phyloP scores from a whole-genome alignment of 495 filamentous ascomycete species.

The Niebla homalea region DNA sequence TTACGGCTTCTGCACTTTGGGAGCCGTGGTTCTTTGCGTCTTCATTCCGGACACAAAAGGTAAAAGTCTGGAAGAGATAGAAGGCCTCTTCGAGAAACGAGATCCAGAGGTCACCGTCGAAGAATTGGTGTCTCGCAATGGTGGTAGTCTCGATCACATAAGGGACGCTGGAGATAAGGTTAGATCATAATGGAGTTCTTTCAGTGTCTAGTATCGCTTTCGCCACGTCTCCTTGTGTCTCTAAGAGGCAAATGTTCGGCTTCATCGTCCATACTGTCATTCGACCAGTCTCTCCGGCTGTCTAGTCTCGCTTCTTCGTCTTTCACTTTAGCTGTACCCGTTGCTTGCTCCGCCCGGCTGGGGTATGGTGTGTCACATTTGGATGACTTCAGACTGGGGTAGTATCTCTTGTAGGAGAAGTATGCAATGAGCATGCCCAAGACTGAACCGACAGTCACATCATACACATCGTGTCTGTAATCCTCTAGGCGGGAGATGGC shows the following conservation, averaged over 20 bases:
- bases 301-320: slow-evolving; percentile 33
- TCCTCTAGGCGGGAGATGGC: slow-evolving; percentile 86
- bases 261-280: slow-evolving; percentile 13
- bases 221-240: slow-evolving; percentile 11
- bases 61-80: slow-evolving; percentile 41
- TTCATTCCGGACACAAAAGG: slow-evolving; percentile 53
- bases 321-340: slow-evolving; percentile 31
- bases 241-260: slow-evolving; percentile 15
- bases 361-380: slow-evolving; percentile 44
- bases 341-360: slow-evolving; percentile 24
- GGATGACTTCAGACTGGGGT: slow-evolving; percentile 35
- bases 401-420: slow-evolving; percentile 71
- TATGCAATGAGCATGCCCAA: slow-evolving; percentile 64
- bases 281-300: slow-evolving; percentile 1
- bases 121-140: too few species aligned
- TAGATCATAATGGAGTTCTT: too few species aligned
- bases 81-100: slow-evolving; percentile 31
- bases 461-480: slow-evolving; percentile 89
- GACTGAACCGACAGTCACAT: slow-evolving; percentile 65
- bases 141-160: too few species aligned
- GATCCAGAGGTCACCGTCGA: not conserved
- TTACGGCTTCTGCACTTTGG: slow-evolving; percentile 36
- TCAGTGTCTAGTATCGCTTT: not conserved
- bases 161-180: too few species aligned
- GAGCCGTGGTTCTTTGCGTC: slow-evolving; percentile 36